Evolutionary conservation across 2,329 filamentous ascomycete species (phyloP).

Genomic region (Cordyceps cateniannulata): DNA sequence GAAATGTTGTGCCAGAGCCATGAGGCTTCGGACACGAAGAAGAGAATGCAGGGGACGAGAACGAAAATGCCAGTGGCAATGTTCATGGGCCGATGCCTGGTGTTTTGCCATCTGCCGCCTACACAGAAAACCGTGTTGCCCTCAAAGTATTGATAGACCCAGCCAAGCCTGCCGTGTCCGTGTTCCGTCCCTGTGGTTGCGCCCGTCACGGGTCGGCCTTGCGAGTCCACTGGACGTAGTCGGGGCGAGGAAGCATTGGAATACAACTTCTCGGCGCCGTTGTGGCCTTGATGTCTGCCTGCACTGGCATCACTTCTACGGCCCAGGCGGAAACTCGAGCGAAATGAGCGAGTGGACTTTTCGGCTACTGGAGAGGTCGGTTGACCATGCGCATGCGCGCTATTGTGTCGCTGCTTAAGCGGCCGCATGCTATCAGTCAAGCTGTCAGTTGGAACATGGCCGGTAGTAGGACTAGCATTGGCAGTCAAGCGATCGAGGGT

Average conservation of each 20-base stretch:
- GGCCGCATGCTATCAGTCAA: conserved; percentile 74
- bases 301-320: conserved; percentile 44
- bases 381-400: conserved; percentile 16
- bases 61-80: conserved; percentile 76
- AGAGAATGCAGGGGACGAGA: conserved; percentile 71
- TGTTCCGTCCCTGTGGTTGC: conserved; percentile 20
- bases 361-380: conserved; percentile 47
- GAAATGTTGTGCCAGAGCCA: conserved; percentile 84
- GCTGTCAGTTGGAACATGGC: conserved; percentile 52
- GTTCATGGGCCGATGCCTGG: conserved; percentile 81
- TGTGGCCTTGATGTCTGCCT: conserved; percentile 47
- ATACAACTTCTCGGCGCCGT: conserved; percentile 75
- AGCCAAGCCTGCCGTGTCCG: conserved; percentile 33
- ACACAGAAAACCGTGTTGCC: conserved; percentile 90
- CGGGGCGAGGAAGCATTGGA: conserved; percentile 72
- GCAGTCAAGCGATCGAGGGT: conserved; percentile 63
- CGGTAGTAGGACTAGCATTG: conserved; percentile 65
- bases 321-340: conserved; percentile 65
- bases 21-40: conserved; percentile 77
- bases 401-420: conserved; percentile 46
- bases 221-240: conserved; percentile 43
- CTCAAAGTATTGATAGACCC: conserved; percentile 86
- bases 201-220: conserved; percentile 16
- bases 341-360: conserved; percentile 70
- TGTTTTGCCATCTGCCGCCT: conserved; percentile 81